Base-by-base conservation (phyloP, 306 rosid species). In the Casuarina equisetifolia region DNA sequence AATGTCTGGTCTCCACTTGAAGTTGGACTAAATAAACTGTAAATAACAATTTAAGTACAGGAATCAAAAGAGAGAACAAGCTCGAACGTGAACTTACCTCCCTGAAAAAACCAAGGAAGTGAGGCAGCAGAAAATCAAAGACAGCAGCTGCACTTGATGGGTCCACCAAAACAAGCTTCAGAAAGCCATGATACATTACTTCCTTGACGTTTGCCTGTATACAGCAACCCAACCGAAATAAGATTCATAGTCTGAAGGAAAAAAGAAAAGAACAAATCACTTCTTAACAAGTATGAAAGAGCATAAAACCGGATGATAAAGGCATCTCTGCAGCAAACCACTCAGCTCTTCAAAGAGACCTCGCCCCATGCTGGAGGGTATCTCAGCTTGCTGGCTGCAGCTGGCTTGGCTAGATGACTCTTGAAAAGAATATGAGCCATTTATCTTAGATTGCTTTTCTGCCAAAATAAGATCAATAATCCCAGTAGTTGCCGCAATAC, bases 341-440 rank as follows among this genome's bases (percentile, higher is more conserved):
- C 85, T 81, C 32, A 84, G 83, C 80, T 84, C 85, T 63, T 81
- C 83, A 70, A 84, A 84, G 66, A 84, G 88, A 16, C 82, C 73
- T 42, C 61, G 67, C 39, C 76, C 74, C 57, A 36, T 51, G 51
- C 64, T 51, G 63, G 52, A 52, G 43, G 44, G 58, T 32, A 52
- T 62, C 78, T 77, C 77, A 77, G 82, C 81, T 74, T 81, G 80
- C 76, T 84, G 87, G 80, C 87, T 84, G 62, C 78, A 59, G 50
- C 85, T 78, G 71, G 88, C 88, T 74, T 84, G 88, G 83, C 85
- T 84, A 38, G 88, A 70, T 20, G 88, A 84, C 73, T 84, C 85
- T 77, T 84, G 85, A 62, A 78, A 77, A 59, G 84, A 63, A 57
- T 74, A 69, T 13, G 46, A 39, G 7, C 74, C 79, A 39, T 81